Conservation (phyloP, 108 stramenopile species). For the Skeletonema costatum region DNA sequence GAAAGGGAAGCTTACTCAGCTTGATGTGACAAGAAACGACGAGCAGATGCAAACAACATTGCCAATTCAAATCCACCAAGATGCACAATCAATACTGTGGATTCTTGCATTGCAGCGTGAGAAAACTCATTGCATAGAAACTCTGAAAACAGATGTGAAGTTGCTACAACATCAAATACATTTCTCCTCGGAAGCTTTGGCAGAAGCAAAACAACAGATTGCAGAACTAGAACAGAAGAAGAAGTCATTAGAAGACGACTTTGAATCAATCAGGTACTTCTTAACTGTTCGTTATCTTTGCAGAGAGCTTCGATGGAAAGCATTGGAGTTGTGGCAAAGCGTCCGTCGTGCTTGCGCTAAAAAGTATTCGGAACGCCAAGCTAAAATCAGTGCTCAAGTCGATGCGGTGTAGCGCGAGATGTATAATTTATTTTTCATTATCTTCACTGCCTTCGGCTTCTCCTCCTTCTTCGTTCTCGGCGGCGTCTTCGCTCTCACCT, state of each 20-base stretch:
- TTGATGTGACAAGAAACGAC: constrained; percentile 40
- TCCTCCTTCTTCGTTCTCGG: constrained; percentile 5
- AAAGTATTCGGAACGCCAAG: neutral
- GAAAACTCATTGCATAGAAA: constrained; percentile 22
- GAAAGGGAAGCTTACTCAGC: constrained; percentile 8
- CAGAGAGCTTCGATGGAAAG: constrained; percentile 7
- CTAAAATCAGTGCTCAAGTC: neutral
- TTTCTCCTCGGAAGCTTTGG: constrained; percentile 4
- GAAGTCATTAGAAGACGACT: constrained; percentile 7
- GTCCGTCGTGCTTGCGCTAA: constrained; percentile 12
- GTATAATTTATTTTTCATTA: neutral
- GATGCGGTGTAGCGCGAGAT: neutral
- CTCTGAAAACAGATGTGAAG: constrained; percentile 16
- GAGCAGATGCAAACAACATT: constrained; percentile 9
- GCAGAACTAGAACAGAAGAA: constrained; percentile 20
- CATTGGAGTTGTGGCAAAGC: constrained; percentile 19
- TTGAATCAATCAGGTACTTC: constrained; percentile 22
- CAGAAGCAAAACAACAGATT: neutral
- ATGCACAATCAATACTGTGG: constrained; percentile 41
- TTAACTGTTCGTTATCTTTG: constrained; percentile 18
- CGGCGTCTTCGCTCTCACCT: constrained; percentile 7
- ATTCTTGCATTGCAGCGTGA: constrained; percentile 36
- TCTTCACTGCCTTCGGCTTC: constrained; percentile 4
- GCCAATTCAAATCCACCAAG: constrained; percentile 23
- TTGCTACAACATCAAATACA: constrained; percentile 27